Evolutionary conservation across 257 asterid species (phyloP).

Genomic region (Solanum virginianum): DNA sequence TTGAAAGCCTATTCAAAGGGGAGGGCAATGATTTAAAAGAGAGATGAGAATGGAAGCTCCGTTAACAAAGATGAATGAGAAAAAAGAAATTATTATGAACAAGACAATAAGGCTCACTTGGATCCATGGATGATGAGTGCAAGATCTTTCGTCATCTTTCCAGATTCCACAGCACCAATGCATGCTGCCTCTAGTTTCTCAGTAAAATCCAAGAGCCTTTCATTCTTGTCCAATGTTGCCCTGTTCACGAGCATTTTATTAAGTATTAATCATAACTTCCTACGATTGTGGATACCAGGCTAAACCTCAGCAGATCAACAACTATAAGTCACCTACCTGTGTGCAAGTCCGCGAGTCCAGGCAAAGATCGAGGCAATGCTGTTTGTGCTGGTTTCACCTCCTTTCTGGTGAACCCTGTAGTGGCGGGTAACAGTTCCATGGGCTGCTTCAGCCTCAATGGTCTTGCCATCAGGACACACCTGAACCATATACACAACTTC

Average conservation of each 20-base stretch:
- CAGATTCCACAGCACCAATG: constrained; percentile 83
- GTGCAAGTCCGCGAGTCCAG: constrained; percentile 99
- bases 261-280: neutral
- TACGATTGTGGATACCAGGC: neutral
- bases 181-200: constrained; percentile 97
- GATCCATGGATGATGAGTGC: constrained; percentile 94
- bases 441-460: constrained; percentile 99
- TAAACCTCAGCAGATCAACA: neutral
- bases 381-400: constrained; percentile 98
- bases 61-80: neutral
- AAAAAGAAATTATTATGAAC: neutral
- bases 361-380: constrained; percentile 99
- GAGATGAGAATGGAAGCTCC: neutral
- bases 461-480: constrained; percentile 99
- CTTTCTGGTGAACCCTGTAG: constrained; percentile 96
- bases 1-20: constrained; percentile 24
- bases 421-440: constrained; percentile 99
- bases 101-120: constrained; percentile 31
- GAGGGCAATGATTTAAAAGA: neutral
- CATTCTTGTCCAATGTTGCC: constrained; percentile 81
- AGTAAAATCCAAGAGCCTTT: constrained; percentile 74
- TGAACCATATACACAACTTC: constrained; percentile 8
- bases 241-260: constrained; percentile 19
- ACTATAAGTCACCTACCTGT: constrained; percentile 38
- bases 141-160: constrained; percentile 99